Conservation (phyloP, 805 yeast species). For the Wickerhamomyces pijperi region DNA sequence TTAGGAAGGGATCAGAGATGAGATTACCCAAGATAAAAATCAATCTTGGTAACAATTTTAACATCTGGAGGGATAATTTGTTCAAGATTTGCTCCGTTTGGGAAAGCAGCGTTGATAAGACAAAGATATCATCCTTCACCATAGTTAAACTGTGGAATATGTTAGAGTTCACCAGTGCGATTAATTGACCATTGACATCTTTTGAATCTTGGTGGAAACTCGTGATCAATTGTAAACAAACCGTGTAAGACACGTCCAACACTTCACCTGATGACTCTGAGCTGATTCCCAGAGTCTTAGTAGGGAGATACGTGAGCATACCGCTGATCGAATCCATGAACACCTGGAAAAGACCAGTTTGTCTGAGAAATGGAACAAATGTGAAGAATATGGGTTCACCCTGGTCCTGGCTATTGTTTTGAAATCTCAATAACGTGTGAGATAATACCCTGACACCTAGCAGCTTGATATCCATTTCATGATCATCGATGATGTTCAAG, state of each 20-base stretch:
- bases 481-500: constrained; percentile 17
- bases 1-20: constrained; percentile 15
- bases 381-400: background rate
- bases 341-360: constrained; percentile 11
- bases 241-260: constrained; percentile 9
- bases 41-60: constrained; percentile 13
- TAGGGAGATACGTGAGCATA: constrained; percentile 16
- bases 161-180: constrained; percentile 7
- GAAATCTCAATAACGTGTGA: constrained; percentile 6
- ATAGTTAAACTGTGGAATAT: constrained; percentile 11
- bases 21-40: constrained; percentile 12
- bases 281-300: constrained; percentile 10
- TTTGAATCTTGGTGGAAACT: background rate
- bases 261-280: constrained; percentile 8
- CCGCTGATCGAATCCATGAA: constrained; percentile 15
- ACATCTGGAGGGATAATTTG: constrained; percentile 2
- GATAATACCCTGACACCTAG: constrained; percentile 13
- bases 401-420: constrained; percentile 2
- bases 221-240: constrained; percentile 6
- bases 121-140: constrained; percentile 11
- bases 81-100: constrained; percentile 5
- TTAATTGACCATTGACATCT: constrained; percentile 4
- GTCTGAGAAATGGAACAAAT: constrained; percentile 3
- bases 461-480: constrained; percentile 16
- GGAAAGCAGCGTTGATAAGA: constrained; percentile 5